Base-by-base conservation (phyloP, 2,329 filamentous ascomycete genomes). In the Zymoseptoria tritici region DNA sequence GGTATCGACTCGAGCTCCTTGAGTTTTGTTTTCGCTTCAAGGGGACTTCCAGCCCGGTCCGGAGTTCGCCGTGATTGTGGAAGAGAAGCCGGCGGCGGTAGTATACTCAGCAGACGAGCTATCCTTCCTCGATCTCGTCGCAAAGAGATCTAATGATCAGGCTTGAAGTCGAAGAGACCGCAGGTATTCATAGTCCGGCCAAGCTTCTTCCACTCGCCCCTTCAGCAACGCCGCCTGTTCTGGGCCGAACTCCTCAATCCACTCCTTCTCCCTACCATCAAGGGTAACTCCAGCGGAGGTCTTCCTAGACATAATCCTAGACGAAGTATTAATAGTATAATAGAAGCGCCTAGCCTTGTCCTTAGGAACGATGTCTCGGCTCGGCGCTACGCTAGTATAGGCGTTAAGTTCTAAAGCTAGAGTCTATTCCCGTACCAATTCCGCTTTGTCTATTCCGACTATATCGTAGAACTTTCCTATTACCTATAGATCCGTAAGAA, bases 121-220 rank as follows among this genome's bases (percentile, higher is more conserved):
- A 22, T 22, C 21, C 21, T 22, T 22, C 21, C 21, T 22, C 21
- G 21, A 22, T 22, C 21, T 22, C 21, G 21, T 22, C 21, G 21
- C 4, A 22, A 22, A 22, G 21, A 22, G 21, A 22, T 22, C 31
- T 36, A 8, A 36, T 16, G 13, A 42, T 42, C 36, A 42, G 16
- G 9, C 36, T 42, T 19, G 55, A 54, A 54, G 29, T 29, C 56
- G 26, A 26, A 54, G 46, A 53, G 56, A 53, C n/a, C 31, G 26
- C 26, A 60, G 31, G n/a, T 50, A 57, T 19, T 57, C 55, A 54
- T 57, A 60, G 16, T 60, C 54, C n/a, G 54, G 55, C 58, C 58
- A 60, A 21, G 58, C 53, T 19, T 49, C 29, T 19, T 29, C 20
- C 22, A 60, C 58, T 49, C 55, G 49, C n/a, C 19, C 19, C 19